Evolutionary conservation across 1,284 basidiomycete species (phyloP).

Genomic region (Ustilago cynodontis): DNA sequence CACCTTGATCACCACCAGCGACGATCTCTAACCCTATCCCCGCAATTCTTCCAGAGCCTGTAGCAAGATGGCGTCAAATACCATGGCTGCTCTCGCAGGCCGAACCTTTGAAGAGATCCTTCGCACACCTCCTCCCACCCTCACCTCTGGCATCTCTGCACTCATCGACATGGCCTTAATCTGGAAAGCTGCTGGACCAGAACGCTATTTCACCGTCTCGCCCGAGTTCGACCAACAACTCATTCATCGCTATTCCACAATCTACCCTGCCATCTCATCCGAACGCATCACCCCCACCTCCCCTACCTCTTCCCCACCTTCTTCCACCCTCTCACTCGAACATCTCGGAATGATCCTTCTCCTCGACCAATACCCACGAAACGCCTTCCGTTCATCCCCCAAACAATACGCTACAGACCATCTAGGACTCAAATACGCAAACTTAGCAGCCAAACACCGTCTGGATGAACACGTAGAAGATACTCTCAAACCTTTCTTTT

Average conservation of each 20-base stretch:
- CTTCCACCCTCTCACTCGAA: slow-evolving; percentile 15
- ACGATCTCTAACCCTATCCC: background rate
- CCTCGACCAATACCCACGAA: slow-evolving; percentile 43
- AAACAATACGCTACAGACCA: slow-evolving; percentile 35
- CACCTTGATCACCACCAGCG: background rate
- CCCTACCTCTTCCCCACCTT: background rate
- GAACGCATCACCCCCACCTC: slow-evolving; percentile 23
- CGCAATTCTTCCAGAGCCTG: background rate
- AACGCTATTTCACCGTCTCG: slow-evolving; percentile 28
- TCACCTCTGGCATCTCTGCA: slow-evolving; percentile 21
- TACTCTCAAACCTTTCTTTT: slow-evolving; percentile 26
- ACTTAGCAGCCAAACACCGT: slow-evolving; percentile 24
- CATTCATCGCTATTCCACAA: slow-evolving; percentile 18
- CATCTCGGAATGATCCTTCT: slow-evolving; percentile 47
- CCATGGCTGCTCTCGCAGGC: slow-evolving; percentile 15
- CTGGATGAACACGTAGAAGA: slow-evolving; percentile 21
- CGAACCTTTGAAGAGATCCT: slow-evolving; percentile 36
- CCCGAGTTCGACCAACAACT: slow-evolving; percentile 41
- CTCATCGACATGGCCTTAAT: slow-evolving; percentile 39
- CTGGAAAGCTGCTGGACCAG: slow-evolving; percentile 44
- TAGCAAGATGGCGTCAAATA: background rate
- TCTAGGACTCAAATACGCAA: slow-evolving; percentile 35
- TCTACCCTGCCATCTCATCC: slow-evolving; percentile 25
- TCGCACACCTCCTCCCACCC: slow-evolving; percentile 20
- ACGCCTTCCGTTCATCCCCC: slow-evolving; percentile 30